Evolutionary conservation across 176 grass and related monocot genomes (phyloP), one percentile per base, ranked within the genome.

Genomic region (Bothriochloa decipiens): DNA sequence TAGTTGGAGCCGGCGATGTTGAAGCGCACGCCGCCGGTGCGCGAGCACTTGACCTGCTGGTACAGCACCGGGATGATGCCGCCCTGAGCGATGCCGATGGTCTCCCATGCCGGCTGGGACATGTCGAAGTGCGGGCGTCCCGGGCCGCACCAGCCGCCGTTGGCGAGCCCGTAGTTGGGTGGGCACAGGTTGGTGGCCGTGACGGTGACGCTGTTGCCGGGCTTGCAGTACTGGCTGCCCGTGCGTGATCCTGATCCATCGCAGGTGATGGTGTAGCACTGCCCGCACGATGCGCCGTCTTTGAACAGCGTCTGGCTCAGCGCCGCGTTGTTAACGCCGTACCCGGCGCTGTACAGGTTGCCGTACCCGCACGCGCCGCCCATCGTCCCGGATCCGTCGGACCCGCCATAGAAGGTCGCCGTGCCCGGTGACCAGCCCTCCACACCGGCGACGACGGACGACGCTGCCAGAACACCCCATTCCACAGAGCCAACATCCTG

Each of bases 181-280:
- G 89, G 92, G 76, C 92, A 94, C 57, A 83, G 67, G 83, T 91
- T 91, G 40, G 92, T 94, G 26, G 83, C 91, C 7, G 86, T 84
- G 14, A 94, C 16, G 3, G 89, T 91, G 25, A 94, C 86, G 18
- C 83, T 47, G 27, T 1, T n/a, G 33, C 83, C 69, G 4, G 27
- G 17, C 37, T 68, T 55, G 78, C 91, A 94, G 80, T 70, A 41
- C 17, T 47, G 28, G 29, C 71, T 26, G 13, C 43, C 43, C 0
- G 23, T 0, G 14, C 71, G 71, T 10, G 71, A 49, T 1, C 3
- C 7, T 2, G 70, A 47, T 7, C 1, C 7, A 65, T 94, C 83
- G 37, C 92, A 94, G 0, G n/a, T 20, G 70, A 94, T 82, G 17
- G 33, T 3, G 63, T 74, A 94, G 71, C 92, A 91, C 55, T 91